Evolutionary conservation across 2,329 filamentous ascomycete genomes (phyloP).

Genomic region (Pleomassaria siparia): DNA sequence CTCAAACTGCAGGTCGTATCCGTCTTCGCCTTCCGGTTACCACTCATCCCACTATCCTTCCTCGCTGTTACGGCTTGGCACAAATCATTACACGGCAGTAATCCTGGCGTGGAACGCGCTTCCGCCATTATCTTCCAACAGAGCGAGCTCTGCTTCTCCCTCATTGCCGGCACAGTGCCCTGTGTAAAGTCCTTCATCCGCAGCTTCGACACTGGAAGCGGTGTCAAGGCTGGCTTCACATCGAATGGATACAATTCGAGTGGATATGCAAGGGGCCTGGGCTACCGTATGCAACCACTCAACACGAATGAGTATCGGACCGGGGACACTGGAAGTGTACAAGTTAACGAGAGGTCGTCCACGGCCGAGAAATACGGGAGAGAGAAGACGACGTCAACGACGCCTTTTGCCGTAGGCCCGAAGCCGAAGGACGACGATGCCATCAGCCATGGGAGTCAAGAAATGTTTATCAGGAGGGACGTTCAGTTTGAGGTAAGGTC

Average conservation of each 20-base stretch:
- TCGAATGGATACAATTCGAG: slow-evolving; percentile 14
- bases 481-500: slow-evolving; percentile 19
- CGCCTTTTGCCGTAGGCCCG: neutral
- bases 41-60: slow-evolving; percentile 15
- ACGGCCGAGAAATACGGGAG: neutral
- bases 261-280: slow-evolving; percentile 1
- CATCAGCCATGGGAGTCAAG: slow-evolving; percentile 23
- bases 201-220: slow-evolving; percentile 27
- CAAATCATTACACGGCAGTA: slow-evolving; percentile 10
- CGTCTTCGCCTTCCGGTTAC: slow-evolving; percentile 27
- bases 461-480: slow-evolving; percentile 26
- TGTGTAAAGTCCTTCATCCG: slow-evolving; percentile 30
- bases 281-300: slow-evolving; percentile 13
- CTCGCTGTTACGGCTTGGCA: slow-evolving; percentile 17
- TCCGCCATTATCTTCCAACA: slow-evolving; percentile 23
- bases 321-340: slow-evolving; percentile 4
- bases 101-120: slow-evolving; percentile 21
- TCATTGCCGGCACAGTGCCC: slow-evolving; percentile 31
- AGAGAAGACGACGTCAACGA: slow-evolving; percentile 1
- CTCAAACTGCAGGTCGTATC: slow-evolving; percentile 32
- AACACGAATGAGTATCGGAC: slow-evolving; percentile 1
- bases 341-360: slow-evolving; percentile 5
- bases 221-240: slow-evolving; percentile 18
- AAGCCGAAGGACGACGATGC: slow-evolving; percentile 8
- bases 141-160: slow-evolving; percentile 21